Base-by-base conservation (phyloP, 78 protist species). In the Dictyostelium firmibasis region DNA sequence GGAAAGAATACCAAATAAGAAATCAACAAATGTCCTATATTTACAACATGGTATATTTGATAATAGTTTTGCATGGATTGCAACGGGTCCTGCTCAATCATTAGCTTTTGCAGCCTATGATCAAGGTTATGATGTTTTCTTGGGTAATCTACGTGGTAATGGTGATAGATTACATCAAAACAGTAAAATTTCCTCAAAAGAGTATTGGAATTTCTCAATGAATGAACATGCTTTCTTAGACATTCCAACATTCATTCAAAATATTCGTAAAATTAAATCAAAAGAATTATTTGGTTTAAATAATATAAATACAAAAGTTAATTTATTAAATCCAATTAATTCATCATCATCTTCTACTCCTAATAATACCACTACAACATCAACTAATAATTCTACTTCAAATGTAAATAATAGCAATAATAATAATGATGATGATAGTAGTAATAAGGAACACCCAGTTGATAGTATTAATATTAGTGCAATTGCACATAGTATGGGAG, bases 401-500 rank as follows among this genome's bases (percentile, higher is more conserved):
- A n/a, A n/a, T n/a, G n/a, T n/a, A n/a, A n/a, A n/a, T 13, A 13
- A 20, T 53, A 53, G 23, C 16, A 53, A 20, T 50, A 50, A 14
- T 50, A 50, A 50, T 14, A 50, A 14, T n/a, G 29, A 23, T 25
- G 25, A 64, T 1, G 6, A 20, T 25, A 64, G 33, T 64, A 23
- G 11, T 4, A 64, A 64, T 64, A 33, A 64, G 7, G 29, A 25
- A 18, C 77, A 70, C 10, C 29, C 29, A 41, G 35, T 10, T 8
- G 33, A 43, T 36, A 29, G 57, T 53, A 50, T 50, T 62, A n/a
- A 83, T 77, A 91, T 91, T 25, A 60, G 41, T 41, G 86, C 91
- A 1, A 81, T 91, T 81, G 95, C 95, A 3, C 95, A 91, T 81
- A 36, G 69, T 79, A 91, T 91, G 95, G 95, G 95, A 13, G 95